Base-by-base conservation (phyloP, 352 stramenopile genomes). In the Globisporangium radiosum region DNA sequence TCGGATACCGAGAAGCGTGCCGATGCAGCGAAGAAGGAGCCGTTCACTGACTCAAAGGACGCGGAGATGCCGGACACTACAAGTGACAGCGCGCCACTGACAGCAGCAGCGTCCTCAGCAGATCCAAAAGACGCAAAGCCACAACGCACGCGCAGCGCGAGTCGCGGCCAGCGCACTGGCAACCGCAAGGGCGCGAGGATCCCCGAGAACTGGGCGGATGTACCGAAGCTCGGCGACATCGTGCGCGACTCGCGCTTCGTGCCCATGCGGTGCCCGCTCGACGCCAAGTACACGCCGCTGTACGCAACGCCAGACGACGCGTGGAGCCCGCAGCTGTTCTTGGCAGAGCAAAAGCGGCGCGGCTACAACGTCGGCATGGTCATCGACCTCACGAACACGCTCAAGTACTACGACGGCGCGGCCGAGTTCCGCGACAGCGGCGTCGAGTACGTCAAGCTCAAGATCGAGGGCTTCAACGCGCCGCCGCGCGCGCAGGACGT, bases 301-400 rank as follows among this genome's bases (percentile, higher is more conserved):
- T 75, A 88, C 47, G 37, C 64, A 9, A 56, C 54, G 3, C 65
- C 58, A 0, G 66, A 72, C 2, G 69, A 90, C 52, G 57, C 76
- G 14, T 94, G 85, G 85, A 83, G 66, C 2, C 81, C 81, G 5
- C 59, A 65, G 39, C 52, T 71, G 13, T 87, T 94, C 65, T 60
- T 90, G 14, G 59, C 79, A 13, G 50, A 66, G n/a, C 81, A 90
- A 54, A 51, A 63, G 8, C 56, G 54, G 10, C 64, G 66, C 7
- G 59, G 71, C 0, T 57, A 81, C 2, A 63, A 87, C 54, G 70
- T 92, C 17, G 75, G 85, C 17, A 73, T 92, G 59, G 62, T 94
- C 42, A 81, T 94, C 37, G 84, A 94, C 53, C 70, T 94, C 42
- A 94, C 84, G 14, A 94, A 94, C 57, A 94, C 84, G 15, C 80